These are phyloP conservation scores for Lecanicillium sp. DNA, from an alignment of 2,329 filamentous ascomycete species.

Conservation along the genomic window DNA sequence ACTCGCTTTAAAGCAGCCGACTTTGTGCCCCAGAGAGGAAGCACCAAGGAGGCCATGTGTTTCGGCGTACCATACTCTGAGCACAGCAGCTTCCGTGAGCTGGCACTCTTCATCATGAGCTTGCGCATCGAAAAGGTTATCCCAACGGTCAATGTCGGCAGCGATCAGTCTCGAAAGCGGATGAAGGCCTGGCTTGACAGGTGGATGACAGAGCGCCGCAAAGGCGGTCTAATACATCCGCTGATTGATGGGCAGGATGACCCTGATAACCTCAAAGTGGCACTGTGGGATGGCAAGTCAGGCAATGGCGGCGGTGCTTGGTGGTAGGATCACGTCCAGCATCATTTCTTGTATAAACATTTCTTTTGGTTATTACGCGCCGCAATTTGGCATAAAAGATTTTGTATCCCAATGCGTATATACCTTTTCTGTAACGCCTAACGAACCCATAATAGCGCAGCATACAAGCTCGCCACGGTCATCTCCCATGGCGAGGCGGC, in stretches of 20 bases:
- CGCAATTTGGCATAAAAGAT: neutral
- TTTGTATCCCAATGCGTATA: slow-evolving; percentile 13
- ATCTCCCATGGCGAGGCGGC: neutral
- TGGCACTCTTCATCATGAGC: slow-evolving; percentile 88
- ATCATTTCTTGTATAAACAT: too few species aligned
- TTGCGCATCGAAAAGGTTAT: slow-evolving; percentile 84
- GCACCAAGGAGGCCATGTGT: slow-evolving; percentile 74
- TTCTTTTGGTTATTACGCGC: neutral
- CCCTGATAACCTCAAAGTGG: slow-evolving; percentile 21
- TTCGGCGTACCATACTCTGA: slow-evolving; percentile 95
- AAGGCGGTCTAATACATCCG: slow-evolving; percentile 45
- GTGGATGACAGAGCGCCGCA: slow-evolving; percentile 54
- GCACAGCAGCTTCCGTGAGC: slow-evolving; percentile 88
- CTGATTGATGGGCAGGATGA: slow-evolving; percentile 35
- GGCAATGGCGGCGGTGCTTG: slow-evolving; percentile 33
- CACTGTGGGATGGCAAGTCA: slow-evolving; percentile 35
- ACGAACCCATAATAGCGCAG: slow-evolving; percentile 12
- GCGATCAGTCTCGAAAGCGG: slow-evolving; percentile 47
- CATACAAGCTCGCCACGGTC: slow-evolving; percentile 3
- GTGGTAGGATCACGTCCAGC: slow-evolving; percentile 25
- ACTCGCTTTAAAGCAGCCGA: slow-evolving; percentile 66
- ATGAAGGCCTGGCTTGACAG: slow-evolving; percentile 62
- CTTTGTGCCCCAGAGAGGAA: slow-evolving; percentile 75
- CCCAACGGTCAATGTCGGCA: slow-evolving; percentile 81
- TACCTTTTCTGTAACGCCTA: slow-evolving; percentile 13